Evolutionary conservation across 208 protist genomes (phyloP).

Genomic region (Blechomonas ayalai): DNA sequence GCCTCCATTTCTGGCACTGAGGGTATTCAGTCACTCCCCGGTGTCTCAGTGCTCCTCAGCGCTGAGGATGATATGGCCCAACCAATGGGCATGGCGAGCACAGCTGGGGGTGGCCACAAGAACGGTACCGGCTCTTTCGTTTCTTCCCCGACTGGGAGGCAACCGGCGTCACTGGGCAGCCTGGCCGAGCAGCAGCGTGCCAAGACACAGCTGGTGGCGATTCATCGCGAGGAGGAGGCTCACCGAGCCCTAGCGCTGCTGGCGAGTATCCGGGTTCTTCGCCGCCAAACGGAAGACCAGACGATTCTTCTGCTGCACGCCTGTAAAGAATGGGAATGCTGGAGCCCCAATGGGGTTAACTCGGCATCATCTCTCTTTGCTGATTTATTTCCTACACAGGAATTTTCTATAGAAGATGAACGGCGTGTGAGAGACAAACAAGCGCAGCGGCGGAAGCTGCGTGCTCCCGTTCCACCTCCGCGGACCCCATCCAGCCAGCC

Average conservation of each 20-base stretch:
- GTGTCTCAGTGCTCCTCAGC: no score
- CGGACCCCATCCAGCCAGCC: not conserved
- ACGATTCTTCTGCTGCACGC: conserved; percentile 37
- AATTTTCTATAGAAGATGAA: conserved; percentile 1
- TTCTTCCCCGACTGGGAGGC: no score
- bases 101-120: no score
- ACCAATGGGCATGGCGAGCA: no score
- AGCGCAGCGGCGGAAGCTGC: not conserved
- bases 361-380: conserved; percentile 13
- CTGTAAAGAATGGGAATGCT: conserved; percentile 45
- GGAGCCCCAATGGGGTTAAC: conserved; percentile 5
- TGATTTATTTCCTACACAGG: conserved; percentile 21
- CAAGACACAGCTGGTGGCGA: no score
- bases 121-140: no score
- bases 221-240: conserved; percentile 12
- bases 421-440: not conserved
- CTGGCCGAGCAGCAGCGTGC: no score
- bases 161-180: no score
- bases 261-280: conserved; percentile 27
- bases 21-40: no score
- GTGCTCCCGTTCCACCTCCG: not conserved
- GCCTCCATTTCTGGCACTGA: no score
- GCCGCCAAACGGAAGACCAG: conserved; percentile 49
- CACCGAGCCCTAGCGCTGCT: conserved; percentile 27
- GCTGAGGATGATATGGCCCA: no score